Percentiles rank a stretch among this genome's conserved stretches.
These are phyloP conservation scores for Ophiosphaerella narmari DNA, from an alignment of 2,329 filamentous ascomycete genomes.

Conservation along the genomic window DNA sequence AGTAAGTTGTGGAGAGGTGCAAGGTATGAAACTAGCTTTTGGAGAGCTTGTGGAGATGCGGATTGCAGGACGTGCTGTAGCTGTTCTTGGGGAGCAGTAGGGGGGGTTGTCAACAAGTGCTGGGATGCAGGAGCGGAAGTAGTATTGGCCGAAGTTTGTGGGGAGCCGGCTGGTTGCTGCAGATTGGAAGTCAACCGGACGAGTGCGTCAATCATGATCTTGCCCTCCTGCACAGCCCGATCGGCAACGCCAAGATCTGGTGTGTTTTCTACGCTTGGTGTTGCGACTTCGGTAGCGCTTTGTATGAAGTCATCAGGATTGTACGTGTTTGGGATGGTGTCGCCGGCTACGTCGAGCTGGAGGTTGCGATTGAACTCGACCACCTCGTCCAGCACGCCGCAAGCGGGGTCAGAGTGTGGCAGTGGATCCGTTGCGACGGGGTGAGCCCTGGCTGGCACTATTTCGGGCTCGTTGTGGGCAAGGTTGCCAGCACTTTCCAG, in stretches of 20 bases:
- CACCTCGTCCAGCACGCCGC: slow-evolving; percentile 30
- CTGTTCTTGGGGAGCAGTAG: slow-evolving; percentile 35
- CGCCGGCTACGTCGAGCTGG: slow-evolving; percentile 37
- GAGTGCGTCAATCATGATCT: slow-evolving; percentile 38
- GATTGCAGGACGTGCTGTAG: slow-evolving; percentile 34
- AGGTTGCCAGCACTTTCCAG: slow-evolving; percentile 24
- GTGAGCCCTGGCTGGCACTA: slow-evolving; percentile 22
- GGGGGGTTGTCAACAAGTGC: slow-evolving; percentile 28
- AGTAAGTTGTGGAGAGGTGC: slow-evolving; percentile 43
- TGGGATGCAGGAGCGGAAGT: slow-evolving; percentile 26
- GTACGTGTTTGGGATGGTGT: slow-evolving; percentile 44
- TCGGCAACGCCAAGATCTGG: slow-evolving; percentile 45
- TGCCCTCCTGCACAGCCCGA: slow-evolving; percentile 43
- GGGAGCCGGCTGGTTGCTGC: slow-evolving; percentile 19
- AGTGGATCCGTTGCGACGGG: slow-evolving; percentile 23
- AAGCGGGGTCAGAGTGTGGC: slow-evolving; percentile 17
- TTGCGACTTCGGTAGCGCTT: slow-evolving; percentile 55
- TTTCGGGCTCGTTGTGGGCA: slow-evolving; percentile 26
- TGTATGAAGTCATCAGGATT: slow-evolving; percentile 48
- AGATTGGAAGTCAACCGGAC: slow-evolving; percentile 28
- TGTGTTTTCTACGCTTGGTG: slow-evolving; percentile 51
- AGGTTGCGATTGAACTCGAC: slow-evolving; percentile 38
- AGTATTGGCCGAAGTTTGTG: slow-evolving; percentile 18
- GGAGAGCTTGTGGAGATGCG: slow-evolving; percentile 39
- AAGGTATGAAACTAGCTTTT: slow-evolving; percentile 44